Evolutionary conservation across 495 filamentous ascomycete species (phyloP), one percentile per base, ranked within the genome.

Genomic region (Lepidopterella palustris): DNA sequence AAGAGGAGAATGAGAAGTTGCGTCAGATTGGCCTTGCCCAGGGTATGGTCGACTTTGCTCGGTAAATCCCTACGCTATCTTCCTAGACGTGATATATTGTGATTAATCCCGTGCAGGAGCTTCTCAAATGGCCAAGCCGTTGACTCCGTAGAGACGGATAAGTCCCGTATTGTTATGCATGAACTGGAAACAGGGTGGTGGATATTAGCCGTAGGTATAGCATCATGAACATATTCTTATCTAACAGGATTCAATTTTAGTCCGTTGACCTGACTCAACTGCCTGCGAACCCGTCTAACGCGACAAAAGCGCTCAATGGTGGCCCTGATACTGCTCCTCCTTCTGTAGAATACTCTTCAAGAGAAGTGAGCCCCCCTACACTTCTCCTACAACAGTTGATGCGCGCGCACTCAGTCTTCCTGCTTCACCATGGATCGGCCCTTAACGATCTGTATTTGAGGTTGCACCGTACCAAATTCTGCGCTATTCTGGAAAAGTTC

Each of bases 11-110:
- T 70, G 86, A 92, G 74, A 85, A 81, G 62, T 73, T 97, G 67
- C 82, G 95, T 61, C 90, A 95, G 75, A 88, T 98, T 71, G 93
- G 93, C n/a, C 81, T 98, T 63, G 95, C 93, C 53, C 93, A 99
- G 77, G 93, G 91, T 55, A 96, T 97, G 84, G 89, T 96, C 58
- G 87, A 87, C 72, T 97, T 99, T 74, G 87, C 88, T 62, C 84
- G 79, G 85, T 88, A 71, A 53, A 48, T 27, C 21, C 4, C 51
- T 15, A 56, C 24, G 10, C 11, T 29, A 35, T 13, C 11, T n/a
- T 40, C 21, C 39, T 29, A 45, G 5, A 29, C 21, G 5, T 27
- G 27, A n/a, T 40, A 74, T 57, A 49, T 57, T 55, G 32, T 40
- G 29, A 45, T 66, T 45, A 57, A 56, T 45, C 11, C 27, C 20